phyloP scores from a whole-genome alignment of 192 early-diverging fungal genomes.

The Entomortierella chlamydospora region DNA sequence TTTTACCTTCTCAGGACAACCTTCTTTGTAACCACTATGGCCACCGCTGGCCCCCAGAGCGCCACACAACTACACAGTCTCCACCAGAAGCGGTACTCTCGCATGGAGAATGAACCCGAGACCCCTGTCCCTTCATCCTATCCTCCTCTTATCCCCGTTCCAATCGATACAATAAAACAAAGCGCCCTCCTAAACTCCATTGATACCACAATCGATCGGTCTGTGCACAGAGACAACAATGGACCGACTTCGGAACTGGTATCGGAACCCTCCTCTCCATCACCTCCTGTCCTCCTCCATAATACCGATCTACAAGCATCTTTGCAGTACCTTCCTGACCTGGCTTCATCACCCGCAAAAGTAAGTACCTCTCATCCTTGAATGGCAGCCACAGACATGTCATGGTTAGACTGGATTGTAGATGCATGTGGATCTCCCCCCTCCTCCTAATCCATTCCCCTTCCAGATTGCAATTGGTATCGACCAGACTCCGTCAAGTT shows the following conservation, averaged over 20 bases:
- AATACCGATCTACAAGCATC: neutral
- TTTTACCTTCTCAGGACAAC: neutral
- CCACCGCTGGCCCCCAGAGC: slow-evolving; percentile 1
- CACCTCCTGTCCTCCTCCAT: neutral
- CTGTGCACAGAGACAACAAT: neutral
- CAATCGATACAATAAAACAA: neutral
- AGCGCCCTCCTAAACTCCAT: neutral
- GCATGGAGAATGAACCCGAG: neutral
- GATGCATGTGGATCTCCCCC: too few species aligned
- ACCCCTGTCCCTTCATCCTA: slow-evolving; percentile 14
- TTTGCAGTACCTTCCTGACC: slow-evolving; percentile 20
- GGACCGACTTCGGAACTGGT: neutral
- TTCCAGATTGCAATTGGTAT: neutral
- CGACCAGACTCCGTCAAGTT: too few species aligned
- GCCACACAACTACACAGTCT: neutral
- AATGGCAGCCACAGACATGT: neutral
- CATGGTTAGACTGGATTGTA: too few species aligned
- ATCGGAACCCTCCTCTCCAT: slow-evolving; percentile 10
- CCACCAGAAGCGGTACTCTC: slow-evolving; percentile 14
- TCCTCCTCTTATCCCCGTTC: neutral
- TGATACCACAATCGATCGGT: neutral
- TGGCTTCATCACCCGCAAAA: slow-evolving; percentile 29
- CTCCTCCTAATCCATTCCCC: neutral
- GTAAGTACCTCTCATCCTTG: slow-evolving; percentile 13
- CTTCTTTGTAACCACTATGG: neutral